Percentiles rank a stretch among this genome's conserved stretches.
Evolutionary conservation across 208 protist species (phyloP).

Genomic region (Kentomonas sorsogonicus): DNA sequence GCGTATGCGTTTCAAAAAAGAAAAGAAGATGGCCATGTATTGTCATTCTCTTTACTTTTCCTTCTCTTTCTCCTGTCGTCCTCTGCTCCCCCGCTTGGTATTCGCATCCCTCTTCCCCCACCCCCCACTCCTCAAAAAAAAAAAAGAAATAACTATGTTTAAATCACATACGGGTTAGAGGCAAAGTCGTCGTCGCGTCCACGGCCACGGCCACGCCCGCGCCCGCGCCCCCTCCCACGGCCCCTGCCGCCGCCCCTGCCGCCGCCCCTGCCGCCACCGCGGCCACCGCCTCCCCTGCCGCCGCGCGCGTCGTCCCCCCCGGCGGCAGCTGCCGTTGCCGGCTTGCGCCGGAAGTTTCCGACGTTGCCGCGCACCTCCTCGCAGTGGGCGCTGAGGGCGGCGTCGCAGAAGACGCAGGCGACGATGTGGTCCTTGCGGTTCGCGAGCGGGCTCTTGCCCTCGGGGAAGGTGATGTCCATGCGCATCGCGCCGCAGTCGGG

Average conservation of each 20-base stretch:
- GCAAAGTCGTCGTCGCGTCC: constrained; percentile 6
- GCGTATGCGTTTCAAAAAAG: too few species aligned
- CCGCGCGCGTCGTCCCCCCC: constrained; percentile 22
- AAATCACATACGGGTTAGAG: background rate
- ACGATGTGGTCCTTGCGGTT: constrained; percentile 71
- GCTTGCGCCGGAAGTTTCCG: constrained; percentile 51
- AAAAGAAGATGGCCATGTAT: too few species aligned
- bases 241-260: constrained; percentile 19
- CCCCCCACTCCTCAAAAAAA: too few species aligned
- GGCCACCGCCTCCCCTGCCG: constrained; percentile 16
- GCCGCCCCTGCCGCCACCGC: constrained; percentile 20
- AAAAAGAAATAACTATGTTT: background rate
- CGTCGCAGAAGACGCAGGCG: constrained; percentile 74
- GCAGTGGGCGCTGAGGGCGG: constrained; percentile 45
- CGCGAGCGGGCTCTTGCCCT: constrained; percentile 70
- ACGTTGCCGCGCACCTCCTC: constrained; percentile 69
- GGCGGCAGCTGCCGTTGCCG: constrained; percentile 16
- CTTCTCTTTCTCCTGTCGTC: too few species aligned
- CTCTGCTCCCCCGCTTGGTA: too few species aligned
- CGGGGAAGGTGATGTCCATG: constrained; percentile 74
- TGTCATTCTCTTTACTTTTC: too few species aligned
- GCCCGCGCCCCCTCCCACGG: constrained; percentile 17
- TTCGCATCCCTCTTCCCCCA: too few species aligned
- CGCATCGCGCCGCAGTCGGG: constrained; percentile 66
- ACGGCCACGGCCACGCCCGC: background rate